phyloP scores from a whole-genome alignment of 2,329 filamentous ascomycete species.

The Fusarium equiseti region DNA sequence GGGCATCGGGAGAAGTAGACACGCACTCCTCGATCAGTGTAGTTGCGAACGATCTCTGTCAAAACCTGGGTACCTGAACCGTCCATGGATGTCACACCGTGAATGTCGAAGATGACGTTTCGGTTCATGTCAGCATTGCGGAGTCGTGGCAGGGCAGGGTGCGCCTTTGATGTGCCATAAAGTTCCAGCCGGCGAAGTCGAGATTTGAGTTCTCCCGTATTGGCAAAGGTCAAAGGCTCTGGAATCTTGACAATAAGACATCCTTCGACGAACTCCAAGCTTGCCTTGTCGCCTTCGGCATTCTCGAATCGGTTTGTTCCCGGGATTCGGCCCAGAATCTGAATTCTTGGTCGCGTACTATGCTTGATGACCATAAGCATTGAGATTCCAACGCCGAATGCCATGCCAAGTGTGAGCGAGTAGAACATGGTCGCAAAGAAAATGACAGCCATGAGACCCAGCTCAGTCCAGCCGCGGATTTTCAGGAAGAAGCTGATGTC shows the following conservation, averaged over 20 bases:
- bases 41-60: slow-evolving; percentile 85
- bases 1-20: slow-evolving; percentile 79
- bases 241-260: slow-evolving; percentile 98
- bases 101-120: slow-evolving; percentile 96
- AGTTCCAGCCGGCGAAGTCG: slow-evolving; percentile 85
- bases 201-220: slow-evolving; percentile 91
- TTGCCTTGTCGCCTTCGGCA: slow-evolving; percentile 78
- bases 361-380: slow-evolving; percentile 91
- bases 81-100: slow-evolving; percentile 95
- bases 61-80: slow-evolving; percentile 94
- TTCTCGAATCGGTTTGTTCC: slow-evolving; percentile 89
- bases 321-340: slow-evolving; percentile 91
- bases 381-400: slow-evolving; percentile 91
- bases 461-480: slow-evolving; percentile 87
- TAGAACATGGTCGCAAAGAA: slow-evolving; percentile 95
- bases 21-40: slow-evolving; percentile 79
- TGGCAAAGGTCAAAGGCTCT: slow-evolving; percentile 95
- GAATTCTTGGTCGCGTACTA: slow-evolving; percentile 90
- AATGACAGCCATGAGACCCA: slow-evolving; percentile 89
- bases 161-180: slow-evolving; percentile 86
- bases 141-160: slow-evolving; percentile 87
- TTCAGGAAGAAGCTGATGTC: slow-evolving; percentile 90
- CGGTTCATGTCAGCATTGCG: slow-evolving; percentile 83
- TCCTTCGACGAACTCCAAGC: slow-evolving; percentile 89
- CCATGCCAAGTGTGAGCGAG: slow-evolving; percentile 92